Evolutionary conservation across 169 alveolate genomes (phyloP), one percentile per base, ranked within the genome.

Genomic region (Eimeria falciformis): DNA sequence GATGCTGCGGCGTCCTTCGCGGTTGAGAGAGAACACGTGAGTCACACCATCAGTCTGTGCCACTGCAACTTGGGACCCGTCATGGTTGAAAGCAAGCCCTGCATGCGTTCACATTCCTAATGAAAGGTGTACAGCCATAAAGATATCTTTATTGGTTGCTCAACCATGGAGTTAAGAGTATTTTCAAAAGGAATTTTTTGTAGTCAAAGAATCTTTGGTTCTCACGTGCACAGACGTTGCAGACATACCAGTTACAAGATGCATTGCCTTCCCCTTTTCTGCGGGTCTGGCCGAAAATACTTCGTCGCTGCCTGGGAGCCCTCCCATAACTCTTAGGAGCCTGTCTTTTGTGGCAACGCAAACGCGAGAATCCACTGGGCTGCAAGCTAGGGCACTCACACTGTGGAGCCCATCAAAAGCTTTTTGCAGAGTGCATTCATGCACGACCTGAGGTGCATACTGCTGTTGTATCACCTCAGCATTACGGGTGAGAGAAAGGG

Each of bases 251-350:
- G 84, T 73, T 23, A 73, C 58, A 33, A 73, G 53, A 43, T 29
- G 84, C 0, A 37, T 53, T 33, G 84, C 43, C 29, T 40, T 40
- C 27, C 84, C 84, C 1, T 40, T 73, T n/a, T 73, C 84, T 40
- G 84, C 84, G 37, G 58, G 62, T 21, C 84, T 73, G 37, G 84
- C 53, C 25, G 40, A 33, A 40, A 73, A 73, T 18, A 25, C 29
- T 45, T 73, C 84, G 6, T 73, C 84, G 21, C 62, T 73, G 2
- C 84, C 58, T 73, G 84, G 58, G 84, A 58, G 84, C 55, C 62
- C 84, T 27, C 84, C 84, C 55, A 73, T n/a, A 29, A 73, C 18
- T 58, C 84, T 33, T 18, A 73, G 62, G 40, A 43, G 6, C 9
- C 84, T 29, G 58, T 73, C 84, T n/a, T 7, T 40, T 40, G 84